phyloP scores from a whole-genome alignment of 106 monocot genomes.

The Dioscorea dumetorum region DNA sequence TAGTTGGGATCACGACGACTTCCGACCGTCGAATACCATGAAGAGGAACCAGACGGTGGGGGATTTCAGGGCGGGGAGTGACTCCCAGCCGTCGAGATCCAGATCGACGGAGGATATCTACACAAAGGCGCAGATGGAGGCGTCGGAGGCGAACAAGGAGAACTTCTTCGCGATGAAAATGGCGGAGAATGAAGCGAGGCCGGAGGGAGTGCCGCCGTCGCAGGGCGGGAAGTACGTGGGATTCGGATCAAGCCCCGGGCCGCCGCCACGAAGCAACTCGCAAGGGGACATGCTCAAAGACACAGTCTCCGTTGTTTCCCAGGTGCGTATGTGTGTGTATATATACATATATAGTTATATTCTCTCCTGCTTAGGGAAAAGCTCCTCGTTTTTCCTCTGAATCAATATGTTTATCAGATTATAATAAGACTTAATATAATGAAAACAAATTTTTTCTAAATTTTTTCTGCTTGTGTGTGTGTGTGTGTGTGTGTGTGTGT shows the following conservation, averaged over 20 bases:
- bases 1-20: slow-evolving; percentile 21
- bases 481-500: no score
- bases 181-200: slow-evolving; percentile 26
- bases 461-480: no score
- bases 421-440: no score
- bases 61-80: slow-evolving; percentile 14
- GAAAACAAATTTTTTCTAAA: no score
- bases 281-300: slow-evolving; percentile 19
- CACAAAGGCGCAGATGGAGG: slow-evolving; percentile 23
- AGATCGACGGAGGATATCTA: slow-evolving; percentile 36
- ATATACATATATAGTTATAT: no score
- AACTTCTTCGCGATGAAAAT: slow-evolving; percentile 32
- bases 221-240: slow-evolving; percentile 46
- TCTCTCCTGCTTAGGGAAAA: no score
- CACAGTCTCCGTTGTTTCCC: slow-evolving; percentile 19
- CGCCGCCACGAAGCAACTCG: slow-evolving; percentile 4
- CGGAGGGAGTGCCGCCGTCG: slow-evolving; percentile 30
- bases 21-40: slow-evolving; percentile 7
- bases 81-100: slow-evolving; percentile 11
- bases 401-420: no score
- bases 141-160: slow-evolving; percentile 23
- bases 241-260: slow-evolving; percentile 24
- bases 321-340: slow-evolving; percentile 9
- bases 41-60: slow-evolving; percentile 31
- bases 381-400: no score